phyloP scores from a whole-genome alignment of 73 alveolate species.

The Paramecium biaurelia region DNA sequence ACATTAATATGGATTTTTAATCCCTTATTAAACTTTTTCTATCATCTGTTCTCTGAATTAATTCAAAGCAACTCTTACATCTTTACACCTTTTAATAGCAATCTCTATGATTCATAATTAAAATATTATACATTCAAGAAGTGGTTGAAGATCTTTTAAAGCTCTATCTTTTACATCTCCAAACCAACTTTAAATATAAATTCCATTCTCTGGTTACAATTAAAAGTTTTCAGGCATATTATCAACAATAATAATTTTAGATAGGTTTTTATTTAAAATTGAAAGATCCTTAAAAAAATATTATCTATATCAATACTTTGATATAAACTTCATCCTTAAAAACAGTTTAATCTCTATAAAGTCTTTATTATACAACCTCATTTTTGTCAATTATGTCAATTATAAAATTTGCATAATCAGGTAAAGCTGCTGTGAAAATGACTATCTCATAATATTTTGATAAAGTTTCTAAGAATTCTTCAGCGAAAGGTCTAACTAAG shows the following conservation, averaged over 20 bases:
- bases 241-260: conserved; percentile 88
- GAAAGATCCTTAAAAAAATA: conserved; percentile 70
- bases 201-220: conserved; percentile 93
- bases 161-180: conserved; percentile 76
- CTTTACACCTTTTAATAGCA: conserved; percentile 52
- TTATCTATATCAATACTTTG: neutral
- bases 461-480: conserved; percentile 84
- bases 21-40: conserved; percentile 36
- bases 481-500: conserved; percentile 92
- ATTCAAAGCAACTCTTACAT: conserved; percentile 59
- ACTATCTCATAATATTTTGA: conserved; percentile 90
- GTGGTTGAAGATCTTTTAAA: conserved; percentile 49
- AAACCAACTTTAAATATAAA: conserved; percentile 93
- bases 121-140: conserved; percentile 14
- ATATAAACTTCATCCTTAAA: conserved; percentile 67
- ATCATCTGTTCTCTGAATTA: conserved; percentile 61
- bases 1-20: conserved; percentile 57
- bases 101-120: conserved; percentile 10
- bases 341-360: conserved; percentile 91
- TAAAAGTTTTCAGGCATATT: conserved; percentile 89
- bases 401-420: conserved; percentile 95
- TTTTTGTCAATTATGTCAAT: conserved; percentile 90
- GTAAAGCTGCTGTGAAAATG: conserved; percentile 96
- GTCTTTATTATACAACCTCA: conserved; percentile 74
- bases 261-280: conserved; percentile 86